Evolutionary conservation across 371 early-diverging fungal species (phyloP).

Genomic region (Apophysomyces elegans): DNA sequence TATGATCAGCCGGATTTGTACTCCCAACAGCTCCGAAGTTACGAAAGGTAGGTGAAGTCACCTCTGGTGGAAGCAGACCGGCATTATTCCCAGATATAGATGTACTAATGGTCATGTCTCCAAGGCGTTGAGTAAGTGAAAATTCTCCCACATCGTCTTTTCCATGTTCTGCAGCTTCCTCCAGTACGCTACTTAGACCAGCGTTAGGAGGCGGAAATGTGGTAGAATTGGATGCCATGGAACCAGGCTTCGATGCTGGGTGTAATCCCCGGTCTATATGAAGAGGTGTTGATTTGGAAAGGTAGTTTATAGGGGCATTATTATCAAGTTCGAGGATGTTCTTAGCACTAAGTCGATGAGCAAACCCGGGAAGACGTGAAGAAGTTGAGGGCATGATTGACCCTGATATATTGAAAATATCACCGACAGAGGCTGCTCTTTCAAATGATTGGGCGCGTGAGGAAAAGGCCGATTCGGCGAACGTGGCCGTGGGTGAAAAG

Average conservation of each 20-base stretch:
- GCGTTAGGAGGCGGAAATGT: slow-evolving; percentile 80
- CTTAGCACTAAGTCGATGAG: slow-evolving; percentile 21
- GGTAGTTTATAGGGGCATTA: slow-evolving; percentile 25
- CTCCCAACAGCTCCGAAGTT: slow-evolving; percentile 22
- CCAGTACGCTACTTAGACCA: slow-evolving; percentile 16
- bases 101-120: slow-evolving; percentile 22
- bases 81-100: slow-evolving; percentile 1
- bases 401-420: background rate
- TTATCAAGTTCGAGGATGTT: slow-evolving; percentile 15
- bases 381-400: slow-evolving; percentile 25
- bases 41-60: slow-evolving; percentile 23
- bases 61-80: slow-evolving; percentile 17
- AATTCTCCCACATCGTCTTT: background rate
- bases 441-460: slow-evolving; percentile 24
- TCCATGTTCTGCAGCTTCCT: slow-evolving; percentile 4
- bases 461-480: slow-evolving; percentile 20
- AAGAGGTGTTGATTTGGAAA: slow-evolving; percentile 37
- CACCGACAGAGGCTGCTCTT: slow-evolving; percentile 14
- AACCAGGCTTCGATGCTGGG: slow-evolving; percentile 44
- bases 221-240: slow-evolving; percentile 92
- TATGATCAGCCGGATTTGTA: slow-evolving; percentile 79
- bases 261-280: slow-evolving; percentile 18
- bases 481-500: slow-evolving; percentile 44
- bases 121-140: slow-evolving; percentile 13
- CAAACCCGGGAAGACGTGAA: slow-evolving; percentile 39